Percentiles rank a stretch among this genome's conserved stretches.
phyloP scores from a whole-genome alignment of 2,329 filamentous ascomycete species.

The Colletotrichum ledebouriae region DNA sequence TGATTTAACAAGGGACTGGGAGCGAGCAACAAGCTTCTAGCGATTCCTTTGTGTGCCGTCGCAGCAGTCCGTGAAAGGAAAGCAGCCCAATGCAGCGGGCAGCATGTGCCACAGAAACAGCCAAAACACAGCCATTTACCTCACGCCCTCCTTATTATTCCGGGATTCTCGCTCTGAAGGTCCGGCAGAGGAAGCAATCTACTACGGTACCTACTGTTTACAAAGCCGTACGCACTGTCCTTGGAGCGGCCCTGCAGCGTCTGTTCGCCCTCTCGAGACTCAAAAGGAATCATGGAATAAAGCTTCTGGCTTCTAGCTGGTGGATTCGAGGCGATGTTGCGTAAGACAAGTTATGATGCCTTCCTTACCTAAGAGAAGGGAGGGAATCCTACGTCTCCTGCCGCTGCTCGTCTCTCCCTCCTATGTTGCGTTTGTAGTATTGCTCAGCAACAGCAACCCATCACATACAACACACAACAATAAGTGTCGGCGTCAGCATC shows the following conservation, averaged over 20 bases:
- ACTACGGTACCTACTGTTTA: not conserved
- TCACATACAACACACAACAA: too few relatives aligned
- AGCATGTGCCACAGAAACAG: conserved; percentile 20
- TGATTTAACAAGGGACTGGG: conserved; percentile 1
- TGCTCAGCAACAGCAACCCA: not conserved
- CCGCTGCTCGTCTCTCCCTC: not conserved
- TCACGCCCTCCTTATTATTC: not conserved
- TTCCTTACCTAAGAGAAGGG: not conserved
- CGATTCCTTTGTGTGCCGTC: conserved; percentile 36
- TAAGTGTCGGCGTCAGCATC: too few relatives aligned
- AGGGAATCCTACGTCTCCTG: not conserved
- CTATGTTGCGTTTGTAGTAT: not conserved
- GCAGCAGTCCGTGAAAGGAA: conserved; percentile 33
- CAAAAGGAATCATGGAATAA: not conserved
- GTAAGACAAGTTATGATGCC: too few relatives aligned
- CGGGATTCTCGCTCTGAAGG: not conserved
- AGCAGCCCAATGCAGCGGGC: conserved; percentile 14
- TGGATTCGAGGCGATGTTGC: not conserved
- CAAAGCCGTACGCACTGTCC: conserved; percentile 11
- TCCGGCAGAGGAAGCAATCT: not conserved
- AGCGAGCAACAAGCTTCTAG: conserved; percentile 32
- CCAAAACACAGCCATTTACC: conserved; percentile 13
- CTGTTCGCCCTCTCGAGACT: conserved; percentile 17
- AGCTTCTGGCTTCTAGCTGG: conserved; percentile 1
- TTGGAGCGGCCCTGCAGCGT: conserved; percentile 1